Base-by-base conservation (phyloP, 371 early-diverging fungal species). In the Blastocladiella emersonii region DNA sequence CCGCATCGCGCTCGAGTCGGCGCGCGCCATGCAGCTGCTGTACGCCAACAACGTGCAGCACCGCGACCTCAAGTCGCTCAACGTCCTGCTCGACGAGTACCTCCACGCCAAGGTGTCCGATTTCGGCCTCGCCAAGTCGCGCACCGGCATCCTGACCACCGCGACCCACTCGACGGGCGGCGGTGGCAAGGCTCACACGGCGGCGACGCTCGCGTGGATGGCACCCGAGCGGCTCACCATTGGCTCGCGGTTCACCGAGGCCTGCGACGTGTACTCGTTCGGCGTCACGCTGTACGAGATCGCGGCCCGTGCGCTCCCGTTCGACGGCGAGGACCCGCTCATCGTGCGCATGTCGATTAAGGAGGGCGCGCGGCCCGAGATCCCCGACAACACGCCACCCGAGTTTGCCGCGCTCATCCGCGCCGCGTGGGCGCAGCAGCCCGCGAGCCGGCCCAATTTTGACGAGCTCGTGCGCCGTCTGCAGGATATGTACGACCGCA, bases 221-320 rank as follows among this genome's bases (percentile, higher is more conserved):
- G 77, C 77, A 21, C 77, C 77, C 27, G 77, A 76, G 67, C 72
- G 35, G 19, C 6, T 76, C 62, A 71, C 70, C 23, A 64, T 76
- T n/a, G 65, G 73, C 62, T 68, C 70, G 59, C 65, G 61, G 37
- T 76, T 72, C 61, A 68, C 72, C 56, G 61, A 60, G 10, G 36
- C 59, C 5, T 68, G 73, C 35, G 77, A 76, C 59, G 51, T 73
- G 19, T 76, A 74, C 63, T 71, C 71, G 41, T 76, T 63, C 57
- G 77, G 77, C 2, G 63, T 76, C n/a, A 67, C 74, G 3, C 65
- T 76, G 2, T 70, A 69, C 67, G 76, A 74, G 56, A 61, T 76
- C 19, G 65, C 68, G 2, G 59, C 68, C 15, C 62, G 66, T 8
- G 34, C 61, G 21, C 34, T 57, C 7, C 72, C 68, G 67, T 56